Conservation (phyloP, 2,329 filamentous ascomycete genomes). For the Colletotrichum noveboracense region DNA sequence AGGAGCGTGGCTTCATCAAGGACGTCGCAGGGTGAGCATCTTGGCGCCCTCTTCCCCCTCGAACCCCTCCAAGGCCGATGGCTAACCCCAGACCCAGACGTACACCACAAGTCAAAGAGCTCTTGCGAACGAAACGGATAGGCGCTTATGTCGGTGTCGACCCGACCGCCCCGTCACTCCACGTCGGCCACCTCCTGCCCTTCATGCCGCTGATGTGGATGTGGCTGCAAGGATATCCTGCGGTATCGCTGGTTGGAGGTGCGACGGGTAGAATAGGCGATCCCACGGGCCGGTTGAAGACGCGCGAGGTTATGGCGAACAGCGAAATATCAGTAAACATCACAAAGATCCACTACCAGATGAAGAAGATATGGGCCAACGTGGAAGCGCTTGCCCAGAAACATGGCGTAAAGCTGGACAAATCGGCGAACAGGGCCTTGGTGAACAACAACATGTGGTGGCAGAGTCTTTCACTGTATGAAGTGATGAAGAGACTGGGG, state of each 20-base stretch:
- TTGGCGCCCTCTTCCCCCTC: not conserved
- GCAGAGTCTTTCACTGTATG: constrained; percentile 71
- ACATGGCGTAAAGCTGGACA: constrained; percentile 68
- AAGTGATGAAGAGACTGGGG: constrained; percentile 78
- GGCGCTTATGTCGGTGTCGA: constrained; percentile 84
- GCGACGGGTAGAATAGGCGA: constrained; percentile 82
- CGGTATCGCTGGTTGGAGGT: constrained; percentile 73
- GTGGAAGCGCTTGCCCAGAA: constrained; percentile 70
- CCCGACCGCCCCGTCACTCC: constrained; percentile 79
- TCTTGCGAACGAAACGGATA: constrained; percentile 70
- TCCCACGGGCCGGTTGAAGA: constrained; percentile 72
- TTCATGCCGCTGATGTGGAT: constrained; percentile 87
- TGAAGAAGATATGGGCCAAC: constrained; percentile 76
- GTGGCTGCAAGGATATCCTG: constrained; percentile 75
- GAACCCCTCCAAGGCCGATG: not conserved
- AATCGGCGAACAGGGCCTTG: constrained; percentile 70
- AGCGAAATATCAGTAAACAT: constrained; percentile 67
- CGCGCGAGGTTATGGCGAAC: constrained; percentile 58
- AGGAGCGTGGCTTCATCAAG: constrained; percentile 77
- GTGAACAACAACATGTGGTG: constrained; percentile 89
- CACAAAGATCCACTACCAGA: constrained; percentile 70
- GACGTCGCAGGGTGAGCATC: constrained; percentile 70
- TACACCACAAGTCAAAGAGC: constrained; percentile 60
- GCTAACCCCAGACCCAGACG: constrained; percentile 35
- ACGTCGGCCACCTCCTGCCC: constrained; percentile 81